A percentile compares a stretch with the other conserved stretches of the same genome.
These are phyloP conservation scores for Debaryomyces subglobosus DNA, from an alignment of 1,139 yeast genomes.

Conservation along the genomic window DNA sequence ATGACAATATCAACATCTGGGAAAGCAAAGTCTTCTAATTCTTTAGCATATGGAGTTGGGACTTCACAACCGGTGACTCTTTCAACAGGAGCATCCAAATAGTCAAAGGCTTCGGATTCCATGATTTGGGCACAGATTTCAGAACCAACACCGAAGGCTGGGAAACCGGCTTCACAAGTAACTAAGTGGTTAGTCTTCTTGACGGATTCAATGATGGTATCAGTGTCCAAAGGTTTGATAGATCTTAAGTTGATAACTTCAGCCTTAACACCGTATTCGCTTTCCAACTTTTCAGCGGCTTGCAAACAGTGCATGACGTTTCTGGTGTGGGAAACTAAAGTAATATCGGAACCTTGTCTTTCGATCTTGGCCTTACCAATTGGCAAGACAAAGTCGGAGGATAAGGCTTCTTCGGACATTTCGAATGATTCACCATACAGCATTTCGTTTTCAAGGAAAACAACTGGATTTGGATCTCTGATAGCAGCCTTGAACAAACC, in stretches of 20 bases:
- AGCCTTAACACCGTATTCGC: conserved; percentile 84
- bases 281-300: conserved; percentile 86
- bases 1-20: conserved; percentile 91
- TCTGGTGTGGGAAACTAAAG: conserved; percentile 90
- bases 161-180: conserved; percentile 97
- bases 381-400: conserved; percentile 88
- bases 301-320: conserved; percentile 82
- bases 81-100: conserved; percentile 97
- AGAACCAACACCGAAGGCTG: conserved; percentile 97
- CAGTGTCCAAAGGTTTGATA: conserved; percentile 93
- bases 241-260: conserved; percentile 96
- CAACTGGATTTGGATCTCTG: conserved; percentile 98
- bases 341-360: conserved; percentile 86
- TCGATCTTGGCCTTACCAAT: conserved; percentile 96
- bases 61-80: conserved; percentile 99
- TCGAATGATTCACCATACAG: conserved; percentile 91
- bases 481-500: conserved; percentile 95
- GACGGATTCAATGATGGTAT: conserved; percentile 81
- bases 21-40: conserved; percentile 97
- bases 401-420: conserved; percentile 84
- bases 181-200: conserved; percentile 97
- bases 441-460: conserved; percentile 94
- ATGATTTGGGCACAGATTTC: conserved; percentile 97
- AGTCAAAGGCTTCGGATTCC: conserved; percentile 98
- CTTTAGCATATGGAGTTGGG: conserved; percentile 97